Percentiles rank a stretch among this genome's conserved stretches.
phyloP scores from a whole-genome alignment of 805 yeast genomes.

The Barnettozyma sucrosica region DNA sequence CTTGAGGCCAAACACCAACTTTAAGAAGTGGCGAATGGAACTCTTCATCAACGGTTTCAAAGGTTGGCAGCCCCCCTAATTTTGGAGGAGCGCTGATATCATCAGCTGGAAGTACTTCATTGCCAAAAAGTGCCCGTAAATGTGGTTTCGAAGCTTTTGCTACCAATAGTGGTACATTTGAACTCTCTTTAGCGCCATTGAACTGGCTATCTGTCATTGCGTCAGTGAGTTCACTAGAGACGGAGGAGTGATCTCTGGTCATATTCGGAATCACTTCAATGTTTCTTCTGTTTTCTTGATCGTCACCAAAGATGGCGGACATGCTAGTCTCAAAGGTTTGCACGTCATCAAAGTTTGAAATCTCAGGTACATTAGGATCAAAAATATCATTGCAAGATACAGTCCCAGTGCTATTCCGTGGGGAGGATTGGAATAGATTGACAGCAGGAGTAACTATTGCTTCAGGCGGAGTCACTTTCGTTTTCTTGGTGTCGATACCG shows the following conservation, averaged over 20 bases:
- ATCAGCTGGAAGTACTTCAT: background rate
- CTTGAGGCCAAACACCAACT: slow-evolving; percentile 17
- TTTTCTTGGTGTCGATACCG: slow-evolving; percentile 4
- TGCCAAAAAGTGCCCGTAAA: slow-evolving; percentile 1
- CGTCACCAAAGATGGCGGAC: slow-evolving; percentile 22
- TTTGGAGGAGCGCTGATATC: background rate
- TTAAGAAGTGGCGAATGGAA: slow-evolving; percentile 19
- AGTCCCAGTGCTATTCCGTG: background rate
- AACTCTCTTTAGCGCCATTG: background rate
- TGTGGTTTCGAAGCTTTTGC: background rate
- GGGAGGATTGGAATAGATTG: too few relatives aligned
- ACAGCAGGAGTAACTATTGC: background rate
- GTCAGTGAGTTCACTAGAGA: background rate
- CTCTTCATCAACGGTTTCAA: slow-evolving; percentile 19
- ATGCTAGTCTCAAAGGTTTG: slow-evolving; percentile 22
- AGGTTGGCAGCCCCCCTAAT: slow-evolving; percentile 7
- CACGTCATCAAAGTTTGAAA: slow-evolving; percentile 14
- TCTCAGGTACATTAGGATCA: slow-evolving; percentile 14
- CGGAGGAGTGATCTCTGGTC: background rate
- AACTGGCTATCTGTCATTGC: background rate
- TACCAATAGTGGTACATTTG: background rate
- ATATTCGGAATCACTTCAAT: background rate
- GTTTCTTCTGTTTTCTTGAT: slow-evolving; percentile 1
- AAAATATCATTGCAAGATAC: background rate
- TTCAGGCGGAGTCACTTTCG: background rate